phyloP scores from a whole-genome alignment of 306 rosid species.

The Vigna angularis region DNA sequence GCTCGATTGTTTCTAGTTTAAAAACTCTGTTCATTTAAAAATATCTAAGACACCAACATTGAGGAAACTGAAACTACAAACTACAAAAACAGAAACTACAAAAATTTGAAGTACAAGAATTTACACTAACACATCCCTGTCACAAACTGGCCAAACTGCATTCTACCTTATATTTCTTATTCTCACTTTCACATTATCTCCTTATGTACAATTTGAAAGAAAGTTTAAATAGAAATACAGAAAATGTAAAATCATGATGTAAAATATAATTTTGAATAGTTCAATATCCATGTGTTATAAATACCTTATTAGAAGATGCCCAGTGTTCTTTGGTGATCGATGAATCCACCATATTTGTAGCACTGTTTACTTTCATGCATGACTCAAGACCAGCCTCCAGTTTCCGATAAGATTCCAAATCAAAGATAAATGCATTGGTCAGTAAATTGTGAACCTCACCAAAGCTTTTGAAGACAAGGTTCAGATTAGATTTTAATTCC shows the following conservation, averaged over 20 bases:
- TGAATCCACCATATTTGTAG: slow-evolving; percentile 46
- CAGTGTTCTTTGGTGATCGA: slow-evolving; percentile 48
- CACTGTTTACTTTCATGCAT: slow-evolving; percentile 56
- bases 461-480: slow-evolving; percentile 68
- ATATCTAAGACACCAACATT: not conserved
- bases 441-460: slow-evolving; percentile 62
- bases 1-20: slow-evolving; percentile 12
- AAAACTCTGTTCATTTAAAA: slow-evolving; percentile 7
- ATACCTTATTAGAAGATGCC: slow-evolving; percentile 69
- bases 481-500: slow-evolving; percentile 68
- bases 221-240: slow-evolving; percentile 29
- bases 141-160: slow-evolving; percentile 27
- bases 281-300: slow-evolving; percentile 26
- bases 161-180: not conserved
- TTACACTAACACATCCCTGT: slow-evolving; percentile 16
- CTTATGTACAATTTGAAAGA: slow-evolving; percentile 26
- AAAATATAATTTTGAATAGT: slow-evolving; percentile 24
- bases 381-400: slow-evolving; percentile 68
- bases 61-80: slow-evolving; percentile 23
- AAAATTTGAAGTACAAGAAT: slow-evolving; percentile 23
- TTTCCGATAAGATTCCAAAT: slow-evolving; percentile 66
- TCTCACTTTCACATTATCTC: slow-evolving; percentile 16
- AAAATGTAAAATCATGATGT: slow-evolving; percentile 24
- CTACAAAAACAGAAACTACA: not conserved
- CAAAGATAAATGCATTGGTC: slow-evolving; percentile 55